A percentile compares a stretch with the other conserved stretches of the same genome.
These are phyloP conservation scores for Pyropia yezoensis DNA, from an alignment of 23 red algal species.

Conservation along the genomic window DNA sequence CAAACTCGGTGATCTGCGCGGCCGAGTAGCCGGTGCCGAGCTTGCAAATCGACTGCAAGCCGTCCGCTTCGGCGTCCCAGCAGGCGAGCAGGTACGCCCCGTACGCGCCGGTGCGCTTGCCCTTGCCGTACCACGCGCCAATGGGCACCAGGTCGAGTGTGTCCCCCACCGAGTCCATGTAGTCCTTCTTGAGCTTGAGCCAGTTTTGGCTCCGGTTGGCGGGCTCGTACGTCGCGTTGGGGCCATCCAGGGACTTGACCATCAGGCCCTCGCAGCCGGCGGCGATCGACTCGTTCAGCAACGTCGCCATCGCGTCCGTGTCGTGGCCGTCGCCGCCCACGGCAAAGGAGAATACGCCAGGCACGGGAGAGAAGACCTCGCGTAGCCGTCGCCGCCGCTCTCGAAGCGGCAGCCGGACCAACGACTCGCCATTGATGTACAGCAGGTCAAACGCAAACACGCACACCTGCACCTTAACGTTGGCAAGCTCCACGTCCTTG, in stretches of 20 bases:
- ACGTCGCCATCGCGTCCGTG: conserved; percentile 53
- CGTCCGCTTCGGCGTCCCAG: conserved; percentile 81
- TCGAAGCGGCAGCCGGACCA: conserved; percentile 45
- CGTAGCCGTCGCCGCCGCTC: conserved; percentile 27
- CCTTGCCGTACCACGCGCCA: conserved; percentile 77
- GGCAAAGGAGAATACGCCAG: conserved; percentile 80
- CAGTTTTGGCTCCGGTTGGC: conserved; percentile 93
- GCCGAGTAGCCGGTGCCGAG: conserved; percentile 97
- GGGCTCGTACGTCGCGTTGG: conserved; percentile 83
- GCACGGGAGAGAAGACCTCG: conserved; percentile 34
- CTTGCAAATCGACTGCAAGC: conserved; percentile 78
- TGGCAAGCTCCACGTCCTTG: conserved; percentile 72
- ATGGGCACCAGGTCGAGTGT: conserved; percentile 95
- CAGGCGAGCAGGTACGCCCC: conserved; percentile 93
- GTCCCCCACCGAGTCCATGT: conserved; percentile 73
- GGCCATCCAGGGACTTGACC: conserved; percentile 88
- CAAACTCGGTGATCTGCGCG: conserved; percentile 60
- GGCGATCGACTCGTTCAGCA: conserved; percentile 73
- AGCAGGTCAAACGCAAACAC: conserved; percentile 96
- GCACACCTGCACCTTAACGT: conserved; percentile 86
- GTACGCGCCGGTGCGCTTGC: conserved; percentile 82
- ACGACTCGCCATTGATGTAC: conserved; percentile 67
- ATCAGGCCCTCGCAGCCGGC: conserved; percentile 96
- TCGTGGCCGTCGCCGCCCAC: conserved; percentile 47
- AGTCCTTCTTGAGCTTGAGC: conserved; percentile 99